Conservation (phyloP, 2,329 filamentous ascomycete species). For the Teratosphaeria zuluensis region DNA sequence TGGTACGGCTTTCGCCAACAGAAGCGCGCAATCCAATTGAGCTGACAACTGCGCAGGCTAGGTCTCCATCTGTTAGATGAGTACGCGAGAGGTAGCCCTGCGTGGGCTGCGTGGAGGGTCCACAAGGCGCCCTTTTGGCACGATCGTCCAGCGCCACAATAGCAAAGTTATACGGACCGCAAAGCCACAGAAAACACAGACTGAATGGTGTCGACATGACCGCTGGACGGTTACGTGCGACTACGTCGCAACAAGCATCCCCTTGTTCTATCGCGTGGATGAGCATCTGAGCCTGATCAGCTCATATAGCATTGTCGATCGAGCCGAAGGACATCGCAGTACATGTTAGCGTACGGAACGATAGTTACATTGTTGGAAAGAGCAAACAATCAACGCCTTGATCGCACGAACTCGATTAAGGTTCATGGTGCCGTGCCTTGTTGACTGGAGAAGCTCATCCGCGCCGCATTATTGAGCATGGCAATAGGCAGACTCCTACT, state of each 20-base stretch:
- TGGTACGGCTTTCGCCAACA: constrained; percentile 8
- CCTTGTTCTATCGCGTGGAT: background rate
- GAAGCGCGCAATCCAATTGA: constrained; percentile 7
- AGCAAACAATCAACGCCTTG: background rate
- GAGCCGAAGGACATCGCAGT: background rate
- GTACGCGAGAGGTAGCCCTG: constrained; percentile 28
- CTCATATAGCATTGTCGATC: background rate
- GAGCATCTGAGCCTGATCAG: background rate
- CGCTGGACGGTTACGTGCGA: background rate
- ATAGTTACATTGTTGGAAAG: background rate
- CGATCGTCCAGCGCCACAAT: background rate
- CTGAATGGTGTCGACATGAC: background rate
- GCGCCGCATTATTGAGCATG: background rate
- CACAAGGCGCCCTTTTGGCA: background rate
- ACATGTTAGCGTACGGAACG: background rate
- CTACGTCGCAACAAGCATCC: background rate
- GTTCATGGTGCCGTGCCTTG: background rate
- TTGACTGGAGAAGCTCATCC: background rate
- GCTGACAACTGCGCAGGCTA: constrained; percentile 21
- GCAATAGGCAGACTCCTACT: background rate
- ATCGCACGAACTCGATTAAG: background rate
- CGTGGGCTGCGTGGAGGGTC: constrained; percentile 15
- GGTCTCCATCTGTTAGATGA: constrained; percentile 31
- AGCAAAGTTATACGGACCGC: background rate
- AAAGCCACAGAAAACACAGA: background rate